These are phyloP conservation scores for Penicillium frequentans DNA, from an alignment of 2,329 filamentous ascomycete genomes.

Conservation along the genomic window DNA sequence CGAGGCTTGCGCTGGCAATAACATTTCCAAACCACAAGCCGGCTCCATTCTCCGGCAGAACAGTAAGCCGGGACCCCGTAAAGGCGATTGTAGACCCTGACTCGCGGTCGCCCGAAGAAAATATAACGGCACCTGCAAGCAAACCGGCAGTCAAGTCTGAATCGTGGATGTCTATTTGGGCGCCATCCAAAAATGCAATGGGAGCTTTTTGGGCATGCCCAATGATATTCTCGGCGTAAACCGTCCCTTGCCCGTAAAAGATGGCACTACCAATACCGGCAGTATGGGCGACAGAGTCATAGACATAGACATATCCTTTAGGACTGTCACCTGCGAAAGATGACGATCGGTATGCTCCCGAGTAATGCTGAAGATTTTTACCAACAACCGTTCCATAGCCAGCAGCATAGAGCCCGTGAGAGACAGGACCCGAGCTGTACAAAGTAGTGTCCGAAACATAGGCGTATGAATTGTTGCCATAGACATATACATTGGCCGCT, in stretches of 20 bases:
- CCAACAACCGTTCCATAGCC: slow-evolving; percentile 4
- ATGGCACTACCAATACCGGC: slow-evolving; percentile 7
- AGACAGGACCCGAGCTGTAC: slow-evolving; percentile 4
- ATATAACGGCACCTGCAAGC: slow-evolving; percentile 5
- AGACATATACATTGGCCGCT: slow-evolving; percentile 5
- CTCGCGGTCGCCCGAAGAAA: not conserved
- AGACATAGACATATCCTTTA: slow-evolving; percentile 4
- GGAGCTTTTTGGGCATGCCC: slow-evolving; percentile 3
- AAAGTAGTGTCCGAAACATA: not conserved
- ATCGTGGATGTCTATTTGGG: not conserved
- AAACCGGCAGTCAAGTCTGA: slow-evolving; percentile 5
- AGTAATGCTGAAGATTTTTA: slow-evolving; percentile 3
- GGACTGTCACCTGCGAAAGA: slow-evolving; percentile 8
- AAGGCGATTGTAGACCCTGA: not conserved
- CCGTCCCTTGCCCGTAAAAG: slow-evolving; percentile 3
- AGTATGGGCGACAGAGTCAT: slow-evolving; percentile 4
- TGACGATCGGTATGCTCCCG: slow-evolving; percentile 3
- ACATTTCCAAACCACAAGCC: slow-evolving; percentile 7
- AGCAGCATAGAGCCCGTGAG: slow-evolving; percentile 3
- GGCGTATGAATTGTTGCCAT: slow-evolving; percentile 4
- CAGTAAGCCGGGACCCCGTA: not conserved
- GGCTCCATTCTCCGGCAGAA: not conserved
- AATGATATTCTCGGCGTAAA: slow-evolving; percentile 2
- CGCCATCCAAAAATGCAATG: slow-evolving; percentile 1
- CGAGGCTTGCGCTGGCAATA: slow-evolving; percentile 3